Percentiles rank a stretch among this genome's conserved stretches.
Evolutionary conservation across 148 eudicot species (phyloP).

Genomic region (Camellia japonica): DNA sequence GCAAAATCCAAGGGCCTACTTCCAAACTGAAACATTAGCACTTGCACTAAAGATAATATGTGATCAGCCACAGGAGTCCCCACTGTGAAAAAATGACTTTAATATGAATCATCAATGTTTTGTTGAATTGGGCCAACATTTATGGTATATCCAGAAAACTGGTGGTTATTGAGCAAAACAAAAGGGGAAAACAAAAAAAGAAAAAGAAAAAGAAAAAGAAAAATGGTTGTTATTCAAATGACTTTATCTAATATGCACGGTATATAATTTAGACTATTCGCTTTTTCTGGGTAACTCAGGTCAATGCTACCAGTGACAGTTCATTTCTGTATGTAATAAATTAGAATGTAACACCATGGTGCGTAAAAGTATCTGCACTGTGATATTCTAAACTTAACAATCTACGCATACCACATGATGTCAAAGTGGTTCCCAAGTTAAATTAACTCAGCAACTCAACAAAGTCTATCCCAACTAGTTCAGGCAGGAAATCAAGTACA

Average conservation of each 20-base stretch:
- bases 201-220: no score
- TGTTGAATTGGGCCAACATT: not conserved
- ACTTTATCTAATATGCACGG: not conserved
- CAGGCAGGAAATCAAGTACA: not conserved
- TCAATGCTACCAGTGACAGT: not conserved
- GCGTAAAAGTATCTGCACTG: not conserved
- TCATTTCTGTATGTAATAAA: not conserved
- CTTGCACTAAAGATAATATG: no score
- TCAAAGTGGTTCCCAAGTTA: not conserved
- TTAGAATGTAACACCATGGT: not conserved
- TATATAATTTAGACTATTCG: not conserved
- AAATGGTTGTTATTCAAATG: not conserved
- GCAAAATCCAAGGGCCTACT: not conserved
- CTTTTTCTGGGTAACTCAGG: not conserved
- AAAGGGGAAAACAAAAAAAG: no score
- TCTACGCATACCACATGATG: not conserved
- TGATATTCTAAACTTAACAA: constrained; percentile 1
- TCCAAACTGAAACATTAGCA: not conserved
- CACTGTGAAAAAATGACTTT: not conserved
- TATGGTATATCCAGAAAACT: not conserved
- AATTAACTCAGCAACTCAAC: not conserved
- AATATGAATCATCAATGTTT: not conserved
- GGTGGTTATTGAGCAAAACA: not conserved
- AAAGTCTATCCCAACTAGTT: not conserved
- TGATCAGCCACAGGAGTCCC: no score